These are phyloP conservation scores for Vigna angularis DNA, from an alignment of 306 rosid genomes.

Conservation along the genomic window DNA sequence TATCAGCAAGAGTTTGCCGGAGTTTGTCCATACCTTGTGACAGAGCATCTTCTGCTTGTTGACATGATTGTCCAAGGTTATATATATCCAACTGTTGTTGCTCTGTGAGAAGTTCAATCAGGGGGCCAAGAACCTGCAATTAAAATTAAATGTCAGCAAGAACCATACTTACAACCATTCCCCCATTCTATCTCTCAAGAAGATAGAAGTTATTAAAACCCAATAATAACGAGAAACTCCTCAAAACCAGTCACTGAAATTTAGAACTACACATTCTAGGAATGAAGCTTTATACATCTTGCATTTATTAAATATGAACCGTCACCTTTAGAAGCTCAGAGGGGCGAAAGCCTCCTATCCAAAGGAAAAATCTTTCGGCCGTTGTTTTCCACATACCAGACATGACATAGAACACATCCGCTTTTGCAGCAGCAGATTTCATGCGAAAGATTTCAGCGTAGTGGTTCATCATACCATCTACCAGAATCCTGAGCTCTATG, in stretches of 20 bases:
- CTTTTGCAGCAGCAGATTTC: constrained; percentile 89
- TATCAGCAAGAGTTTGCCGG: constrained; percentile 70
- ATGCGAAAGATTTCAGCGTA: constrained; percentile 75
- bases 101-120: constrained; percentile 72
- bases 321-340: constrained; percentile 93
- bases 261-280: constrained; percentile 10
- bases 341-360: constrained; percentile 99
- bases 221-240: constrained; percentile 1
- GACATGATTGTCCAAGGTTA: constrained; percentile 85
- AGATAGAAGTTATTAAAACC: constrained; percentile 1
- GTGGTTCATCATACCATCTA: constrained; percentile 75
- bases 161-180: constrained; percentile 3
- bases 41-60: constrained; percentile 97
- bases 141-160: constrained; percentile 24
- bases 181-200: background rate
- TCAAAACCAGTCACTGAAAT: background rate
- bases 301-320: constrained; percentile 21
- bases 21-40: constrained; percentile 94
- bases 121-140: constrained; percentile 83
- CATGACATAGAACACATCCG: constrained; percentile 89
- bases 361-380: constrained; percentile 85
- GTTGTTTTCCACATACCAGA: constrained; percentile 97
- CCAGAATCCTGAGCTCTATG: constrained; percentile 78
- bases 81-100: constrained; percentile 64
- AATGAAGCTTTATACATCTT: constrained; percentile 1